These are phyloP conservation scores for Pyrenochaeta sp. DNA, from an alignment of 2,329 filamentous ascomycete species.

Conservation along the genomic window DNA sequence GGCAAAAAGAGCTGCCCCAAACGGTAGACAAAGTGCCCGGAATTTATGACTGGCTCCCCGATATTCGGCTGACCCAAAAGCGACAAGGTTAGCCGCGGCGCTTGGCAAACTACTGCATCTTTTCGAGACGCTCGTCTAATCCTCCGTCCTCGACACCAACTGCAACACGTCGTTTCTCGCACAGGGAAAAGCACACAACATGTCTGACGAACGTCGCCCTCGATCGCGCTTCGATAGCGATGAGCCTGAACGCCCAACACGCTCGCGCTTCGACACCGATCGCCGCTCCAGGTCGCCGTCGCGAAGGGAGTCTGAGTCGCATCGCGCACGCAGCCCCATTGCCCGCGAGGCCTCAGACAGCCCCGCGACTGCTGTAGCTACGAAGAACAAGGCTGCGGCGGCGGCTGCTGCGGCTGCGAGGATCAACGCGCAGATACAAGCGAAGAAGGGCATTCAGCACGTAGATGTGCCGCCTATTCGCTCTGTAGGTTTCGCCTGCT, in stretches of 20 bases:
- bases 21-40: constrained; percentile 3
- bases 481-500: constrained; percentile 55
- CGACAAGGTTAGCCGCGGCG: constrained; percentile 8
- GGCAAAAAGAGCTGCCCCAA: constrained; percentile 10
- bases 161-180: constrained; percentile 3
- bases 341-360: constrained; percentile 58
- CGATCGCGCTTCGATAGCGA: constrained; percentile 95
- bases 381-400: constrained; percentile 73
- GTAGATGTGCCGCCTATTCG: constrained; percentile 86
- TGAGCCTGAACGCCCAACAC: constrained; percentile 69
- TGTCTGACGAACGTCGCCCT: constrained; percentile 86
- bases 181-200: constrained; percentile 46
- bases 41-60: constrained; percentile 5
- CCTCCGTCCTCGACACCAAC: constrained; percentile 3
- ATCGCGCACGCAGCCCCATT: constrained; percentile 83
- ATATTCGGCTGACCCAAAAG: constrained; percentile 7
- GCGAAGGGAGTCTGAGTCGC: constrained; percentile 68
- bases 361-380: constrained; percentile 52
- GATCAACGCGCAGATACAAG: constrained; percentile 58
- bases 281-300: constrained; percentile 76
- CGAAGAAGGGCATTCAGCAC: constrained; percentile 87
- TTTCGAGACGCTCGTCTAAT: constrained; percentile 1
- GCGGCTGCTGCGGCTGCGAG: constrained; percentile 78
- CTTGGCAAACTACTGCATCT: constrained; percentile 4
- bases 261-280: constrained; percentile 77